Base-by-base conservation (phyloP, 345 rosid genomes). In the Aurinia saxatilis region DNA sequence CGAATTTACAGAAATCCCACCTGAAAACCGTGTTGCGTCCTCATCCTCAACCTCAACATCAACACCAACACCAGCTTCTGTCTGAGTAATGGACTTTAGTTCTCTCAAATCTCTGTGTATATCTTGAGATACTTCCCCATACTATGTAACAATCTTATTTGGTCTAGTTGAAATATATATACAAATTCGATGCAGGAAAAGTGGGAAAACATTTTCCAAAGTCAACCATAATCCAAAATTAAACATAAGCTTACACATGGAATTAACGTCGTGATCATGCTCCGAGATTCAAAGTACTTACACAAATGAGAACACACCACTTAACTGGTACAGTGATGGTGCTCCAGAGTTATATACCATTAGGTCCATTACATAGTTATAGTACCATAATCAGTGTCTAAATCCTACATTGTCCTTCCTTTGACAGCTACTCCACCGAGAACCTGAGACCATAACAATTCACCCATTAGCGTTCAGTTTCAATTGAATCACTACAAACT, bases 1-100 rank as follows among this genome's bases (percentile, higher is more conserved):
- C n/a, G 95, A 89, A 46, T 92, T 92, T 67, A 84, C 77, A 1
- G 98, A 92, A 64, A 89, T 92, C 41, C 98, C 98, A 6, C 78
- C 45, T 0, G 98, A 89, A 62, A 92, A 92, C 69, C 78, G 81
- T 46, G 96, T 87, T 56, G 66, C 95, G 13, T 78, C 96, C 8
- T 82, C 90, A 17, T 23, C 62, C 5, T 42, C 69, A 9, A 46
- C 53, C 0, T 44, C 70, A 4, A 80, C 83, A 39, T 25, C 73
- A 4, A 81, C 84, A 34, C 35, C 95, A 5, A 83, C 80, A 31
- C 54, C 70, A 40, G 66, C 70, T 35, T 17, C 71, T 10, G 62
- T 65, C 29, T 72, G 40, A 71, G 56, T 57, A 35, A 42, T 30
- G 59, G 39, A 33, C 60, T 0, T 40, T 50, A 34, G 30, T 48